These are phyloP conservation scores for Closterium sp. DNA, from an alignment of 139 green algal species.

Conservation along the genomic window DNA sequence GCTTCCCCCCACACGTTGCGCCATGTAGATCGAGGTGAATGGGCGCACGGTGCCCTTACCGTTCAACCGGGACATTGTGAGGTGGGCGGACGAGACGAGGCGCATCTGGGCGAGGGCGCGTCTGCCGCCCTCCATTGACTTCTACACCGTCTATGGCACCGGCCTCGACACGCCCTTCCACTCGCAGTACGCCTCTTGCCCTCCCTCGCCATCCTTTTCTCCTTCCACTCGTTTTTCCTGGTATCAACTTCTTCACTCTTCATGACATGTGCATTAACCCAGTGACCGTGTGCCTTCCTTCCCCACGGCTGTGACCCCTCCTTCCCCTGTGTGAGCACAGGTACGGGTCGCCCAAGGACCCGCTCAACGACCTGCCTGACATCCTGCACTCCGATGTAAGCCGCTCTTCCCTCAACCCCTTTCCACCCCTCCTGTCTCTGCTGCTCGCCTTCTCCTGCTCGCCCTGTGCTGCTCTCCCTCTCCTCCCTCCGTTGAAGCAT, in stretches of 20 bases:
- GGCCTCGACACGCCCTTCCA: slow-evolving; percentile 32
- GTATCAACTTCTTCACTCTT: too few relatives aligned
- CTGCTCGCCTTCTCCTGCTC: background rate
- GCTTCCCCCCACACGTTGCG: too few relatives aligned
- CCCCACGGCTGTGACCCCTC: background rate
- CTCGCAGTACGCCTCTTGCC: background rate
- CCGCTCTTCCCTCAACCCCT: background rate
- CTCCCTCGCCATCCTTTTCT: too few relatives aligned
- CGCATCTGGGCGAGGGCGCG: slow-evolving; percentile 2
- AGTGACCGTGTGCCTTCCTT: background rate
- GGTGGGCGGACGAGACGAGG: slow-evolving; percentile 9
- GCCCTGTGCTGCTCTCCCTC: too few relatives aligned
- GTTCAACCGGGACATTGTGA: slow-evolving; percentile 11
- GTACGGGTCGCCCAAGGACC: slow-evolving; percentile 15
- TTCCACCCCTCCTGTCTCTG: background rate
- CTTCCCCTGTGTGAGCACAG: background rate
- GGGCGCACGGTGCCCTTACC: slow-evolving; percentile 1
- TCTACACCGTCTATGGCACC: slow-evolving; percentile 34
- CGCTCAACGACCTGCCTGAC: slow-evolving; percentile 27
- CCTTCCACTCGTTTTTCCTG: background rate
- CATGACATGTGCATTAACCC: too few relatives aligned
- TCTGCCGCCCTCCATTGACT: background rate
- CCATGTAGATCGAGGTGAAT: slow-evolving; percentile 23
- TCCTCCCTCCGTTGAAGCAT: too few relatives aligned
- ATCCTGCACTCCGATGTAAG: slow-evolving; percentile 39